Percentiles rank a stretch among this genome's conserved stretches.
phyloP scores from a whole-genome alignment of 1,284 basidiomycete species.

The Bjerkandera adusta region DNA sequence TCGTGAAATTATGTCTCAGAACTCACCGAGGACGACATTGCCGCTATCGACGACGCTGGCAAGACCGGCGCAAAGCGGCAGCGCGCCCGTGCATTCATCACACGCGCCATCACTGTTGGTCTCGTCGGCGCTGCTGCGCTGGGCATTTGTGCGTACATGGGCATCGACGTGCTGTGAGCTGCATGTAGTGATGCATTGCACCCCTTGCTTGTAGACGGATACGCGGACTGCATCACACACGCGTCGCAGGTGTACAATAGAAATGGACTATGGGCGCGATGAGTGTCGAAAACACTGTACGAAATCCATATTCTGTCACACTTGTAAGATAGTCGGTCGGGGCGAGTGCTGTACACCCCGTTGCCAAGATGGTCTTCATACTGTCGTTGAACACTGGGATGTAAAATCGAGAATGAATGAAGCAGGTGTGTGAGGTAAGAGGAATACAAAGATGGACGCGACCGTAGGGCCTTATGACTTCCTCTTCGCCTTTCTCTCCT shows the following conservation, averaged over 20 bases:
- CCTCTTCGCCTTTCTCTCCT: conserved; percentile 28
- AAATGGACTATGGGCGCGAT: background rate
- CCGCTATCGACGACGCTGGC: conserved; percentile 42
- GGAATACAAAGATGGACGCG: too few relatives aligned
- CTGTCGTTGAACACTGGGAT: too few relatives aligned
- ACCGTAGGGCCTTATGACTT: too few relatives aligned
- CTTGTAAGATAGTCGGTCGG: too few relatives aligned
- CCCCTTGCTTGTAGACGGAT: too few relatives aligned
- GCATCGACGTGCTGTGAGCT: conserved; percentile 23
- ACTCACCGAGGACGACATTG: conserved; percentile 38
- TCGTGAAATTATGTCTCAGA: conserved; percentile 19
- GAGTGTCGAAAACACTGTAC: background rate
- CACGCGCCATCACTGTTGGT: conserved; percentile 22
- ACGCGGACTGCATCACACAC: background rate
- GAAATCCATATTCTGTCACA: too few relatives aligned
- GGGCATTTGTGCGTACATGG: conserved; percentile 23
- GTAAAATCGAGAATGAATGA: too few relatives aligned
- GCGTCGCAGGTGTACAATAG: background rate
- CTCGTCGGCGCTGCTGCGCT: conserved; percentile 26
- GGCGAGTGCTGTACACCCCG: too few relatives aligned
- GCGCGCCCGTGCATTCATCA: conserved; percentile 22
- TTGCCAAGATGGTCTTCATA: too few relatives aligned
- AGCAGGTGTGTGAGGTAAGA: too few relatives aligned
- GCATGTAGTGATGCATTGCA: too few relatives aligned
- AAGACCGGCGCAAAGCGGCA: conserved; percentile 27